Evolutionary conservation across 352 stramenopile genomes (phyloP), one percentile per base, ranked within the genome.

Genomic region (Phytophthora citrophthora): DNA sequence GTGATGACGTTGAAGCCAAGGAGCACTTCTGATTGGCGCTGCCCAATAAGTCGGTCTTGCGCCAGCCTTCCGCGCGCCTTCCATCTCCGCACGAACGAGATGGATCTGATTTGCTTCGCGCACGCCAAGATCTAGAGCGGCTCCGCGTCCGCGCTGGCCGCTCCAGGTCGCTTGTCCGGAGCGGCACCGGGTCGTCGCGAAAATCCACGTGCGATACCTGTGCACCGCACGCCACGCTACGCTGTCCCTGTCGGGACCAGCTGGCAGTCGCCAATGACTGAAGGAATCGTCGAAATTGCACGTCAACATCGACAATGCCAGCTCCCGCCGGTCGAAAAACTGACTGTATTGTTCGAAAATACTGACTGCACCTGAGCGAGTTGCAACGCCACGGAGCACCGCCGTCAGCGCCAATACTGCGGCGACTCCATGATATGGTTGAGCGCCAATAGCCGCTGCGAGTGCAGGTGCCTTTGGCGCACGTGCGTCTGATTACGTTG

Each of bases 321-420:
- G 5, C 39, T 67, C 18, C 44, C 23, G 49, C 38, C 27, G 50
- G 51, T 68, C 47, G 54, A 59, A 44, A 23, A 63, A 68, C 61
- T 34, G 61, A 41, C 61, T 74, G 61, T 64, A 60, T 64, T 58
- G 54, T 74, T 74, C 61, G 51, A 74, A 58, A 64, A 62, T 68
- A 68, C 51, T 3, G 20, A 38, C 5, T 34, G 34, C 47, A 18
- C 24, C 40, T 20, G 13, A 31, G 10, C 18, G 15, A 16, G 27
- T 41, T 51, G 53, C 53, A 41, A 16, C 15, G 1, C 20, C 24
- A 41, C 15, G 15, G 16, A 41, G 45, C 34, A 23, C 31, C 54
- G 15, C n/a, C 32, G 32, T 39, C 43, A 49, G 60, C 57, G 48
- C 57, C 51, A 66, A 51, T 18, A 20, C 20, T 20, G 47, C 31